Conservation (phyloP, 2,329 filamentous ascomycete species). For the Balansia obtecta region DNA sequence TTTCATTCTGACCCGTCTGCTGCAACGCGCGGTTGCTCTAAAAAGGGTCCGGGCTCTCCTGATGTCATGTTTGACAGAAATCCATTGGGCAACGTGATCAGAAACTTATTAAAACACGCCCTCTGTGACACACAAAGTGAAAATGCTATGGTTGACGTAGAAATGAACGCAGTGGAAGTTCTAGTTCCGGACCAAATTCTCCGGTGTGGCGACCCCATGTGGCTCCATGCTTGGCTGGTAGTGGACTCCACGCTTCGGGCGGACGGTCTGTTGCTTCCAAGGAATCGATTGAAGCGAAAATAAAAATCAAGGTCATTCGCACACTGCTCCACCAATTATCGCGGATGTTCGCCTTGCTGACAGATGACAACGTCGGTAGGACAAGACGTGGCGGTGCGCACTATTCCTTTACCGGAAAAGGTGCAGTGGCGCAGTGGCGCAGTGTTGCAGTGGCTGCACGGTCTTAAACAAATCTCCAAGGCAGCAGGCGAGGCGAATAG, state of each 20-base stretch:
- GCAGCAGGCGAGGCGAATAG: background rate
- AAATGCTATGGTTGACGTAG: conserved; percentile 1
- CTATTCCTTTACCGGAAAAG: background rate
- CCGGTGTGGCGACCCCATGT: background rate
- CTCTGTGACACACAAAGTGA: background rate
- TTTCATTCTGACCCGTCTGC: background rate
- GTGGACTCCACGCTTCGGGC: background rate
- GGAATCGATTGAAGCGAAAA: background rate
- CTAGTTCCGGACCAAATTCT: conserved; percentile 1
- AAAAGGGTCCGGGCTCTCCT: background rate
- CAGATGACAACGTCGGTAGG: background rate
- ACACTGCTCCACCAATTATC: background rate
- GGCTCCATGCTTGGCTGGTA: background rate
- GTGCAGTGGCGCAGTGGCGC: background rate
- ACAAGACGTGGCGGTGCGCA: background rate
- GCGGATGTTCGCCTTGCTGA: background rate
- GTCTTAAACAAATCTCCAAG: background rate
- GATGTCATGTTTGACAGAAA: background rate
- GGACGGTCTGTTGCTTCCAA: background rate
- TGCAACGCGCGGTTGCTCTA: too few relatives aligned
- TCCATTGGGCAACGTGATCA: background rate
- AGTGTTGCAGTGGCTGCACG: background rate
- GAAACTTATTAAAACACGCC: background rate
- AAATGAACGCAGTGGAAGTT: background rate
- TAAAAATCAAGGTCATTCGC: background rate